A percentile compares a stretch with the other conserved stretches of the same genome.
Evolutionary conservation across 306 rosid genomes (phyloP).

Genomic region (Inga leiocalycina): DNA sequence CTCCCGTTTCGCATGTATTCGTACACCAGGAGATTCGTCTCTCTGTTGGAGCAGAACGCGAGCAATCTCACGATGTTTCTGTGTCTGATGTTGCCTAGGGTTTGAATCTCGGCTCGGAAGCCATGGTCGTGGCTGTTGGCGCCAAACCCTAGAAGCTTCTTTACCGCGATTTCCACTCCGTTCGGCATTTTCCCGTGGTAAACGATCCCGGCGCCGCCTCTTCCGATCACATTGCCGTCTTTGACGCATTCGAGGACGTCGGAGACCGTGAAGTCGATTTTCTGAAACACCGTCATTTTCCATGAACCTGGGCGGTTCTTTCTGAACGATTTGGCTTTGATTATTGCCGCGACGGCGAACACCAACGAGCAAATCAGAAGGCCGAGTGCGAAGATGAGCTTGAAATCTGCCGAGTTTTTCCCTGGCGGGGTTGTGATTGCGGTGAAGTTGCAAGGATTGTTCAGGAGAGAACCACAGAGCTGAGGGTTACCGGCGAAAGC

Average conservation of each 20-base stretch:
- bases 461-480: slow-evolving; percentile 66
- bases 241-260: slow-evolving; percentile 82
- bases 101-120: slow-evolving; percentile 81
- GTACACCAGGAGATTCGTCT: slow-evolving; percentile 73
- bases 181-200: slow-evolving; percentile 91
- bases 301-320: slow-evolving; percentile 56
- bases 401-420: slow-evolving; percentile 47
- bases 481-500: slow-evolving; percentile 83
- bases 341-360: slow-evolving; percentile 67
- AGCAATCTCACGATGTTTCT: slow-evolving; percentile 81
- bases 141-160: slow-evolving; percentile 72
- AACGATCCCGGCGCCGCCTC: slow-evolving; percentile 93
- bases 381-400: slow-evolving; percentile 78
- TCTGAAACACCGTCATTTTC: slow-evolving; percentile 80
- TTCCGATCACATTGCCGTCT: slow-evolving; percentile 85
- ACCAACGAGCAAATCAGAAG: slow-evolving; percentile 65
- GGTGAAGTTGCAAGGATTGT: slow-evolving; percentile 76
- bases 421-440: slow-evolving; percentile 34
- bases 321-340: slow-evolving; percentile 65
- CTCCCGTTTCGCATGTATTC: slow-evolving; percentile 93
- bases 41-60: slow-evolving; percentile 82
- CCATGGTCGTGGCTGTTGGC: slow-evolving; percentile 75
- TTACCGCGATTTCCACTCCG: slow-evolving; percentile 82
- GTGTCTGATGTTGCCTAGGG: slow-evolving; percentile 84
- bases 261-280: slow-evolving; percentile 65